Conservation (phyloP, 2,329 filamentous ascomycete species). For the Penicillium expansum region DNA sequence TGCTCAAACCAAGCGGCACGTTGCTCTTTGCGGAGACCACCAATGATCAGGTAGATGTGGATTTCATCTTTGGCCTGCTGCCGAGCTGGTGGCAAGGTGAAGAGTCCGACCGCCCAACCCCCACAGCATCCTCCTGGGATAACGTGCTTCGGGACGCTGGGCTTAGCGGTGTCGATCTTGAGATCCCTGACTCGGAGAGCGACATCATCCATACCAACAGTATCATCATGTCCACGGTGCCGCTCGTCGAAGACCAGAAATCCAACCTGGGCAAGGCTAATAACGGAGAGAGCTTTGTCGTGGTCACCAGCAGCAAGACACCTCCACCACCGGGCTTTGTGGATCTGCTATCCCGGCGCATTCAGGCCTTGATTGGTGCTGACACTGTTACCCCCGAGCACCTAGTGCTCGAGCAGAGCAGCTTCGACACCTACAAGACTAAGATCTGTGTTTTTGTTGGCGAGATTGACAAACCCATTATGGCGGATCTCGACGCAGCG, state of each 20-base stretch:
- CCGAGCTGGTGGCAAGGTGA: no score
- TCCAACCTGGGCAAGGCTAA: not conserved
- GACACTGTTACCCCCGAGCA: not conserved
- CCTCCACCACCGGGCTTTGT: not conserved
- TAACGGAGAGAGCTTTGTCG: no score
- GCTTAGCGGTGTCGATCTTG: not conserved
- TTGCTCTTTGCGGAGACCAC: not conserved
- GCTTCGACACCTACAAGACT: not conserved
- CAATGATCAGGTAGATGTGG: not conserved
- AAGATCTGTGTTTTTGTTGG: not conserved
- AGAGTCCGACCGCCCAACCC: no score
- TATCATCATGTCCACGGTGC: not conserved
- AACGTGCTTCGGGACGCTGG: not conserved
- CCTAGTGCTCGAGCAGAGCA: not conserved
- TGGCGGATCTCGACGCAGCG: not conserved
- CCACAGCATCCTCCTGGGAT: not conserved
- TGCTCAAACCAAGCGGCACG: not conserved
- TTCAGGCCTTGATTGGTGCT: not conserved
- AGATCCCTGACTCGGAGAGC: no score
- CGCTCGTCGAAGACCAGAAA: not conserved
- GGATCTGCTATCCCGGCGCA: not conserved
- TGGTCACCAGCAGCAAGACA: not conserved
- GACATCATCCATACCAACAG: no score
- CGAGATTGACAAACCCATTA: not conserved
- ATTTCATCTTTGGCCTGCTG: no score